Evolutionary conservation across 2,329 filamentous ascomycete genomes (phyloP), one percentile per base, ranked within the genome.

Genomic region (Lecanicillium sp.): DNA sequence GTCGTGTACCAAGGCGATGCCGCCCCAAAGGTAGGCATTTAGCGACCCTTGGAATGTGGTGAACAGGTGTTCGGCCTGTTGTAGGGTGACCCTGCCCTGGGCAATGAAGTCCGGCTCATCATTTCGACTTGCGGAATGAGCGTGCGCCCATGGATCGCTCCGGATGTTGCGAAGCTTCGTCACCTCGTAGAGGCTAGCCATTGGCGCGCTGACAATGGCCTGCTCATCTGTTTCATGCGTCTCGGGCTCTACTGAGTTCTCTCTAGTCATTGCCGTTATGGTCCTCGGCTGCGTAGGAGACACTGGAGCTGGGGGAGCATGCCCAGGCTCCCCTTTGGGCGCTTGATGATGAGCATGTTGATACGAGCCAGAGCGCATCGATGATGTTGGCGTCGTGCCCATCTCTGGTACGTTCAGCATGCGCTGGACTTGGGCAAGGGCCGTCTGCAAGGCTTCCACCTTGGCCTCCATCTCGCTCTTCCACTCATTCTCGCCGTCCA

Each of bases 401-500:
- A 6, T 18, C 5, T 30, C 37, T 14, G 39, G 41, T 25, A 50
- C 29, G 29, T 44, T 46, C 31, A 58, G 32, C 1, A 46, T 36
- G 6, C 44, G 44, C 25, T 55, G 52, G 4, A 57, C 43, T 17
- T 58, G 49, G 5, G 46, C 40, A 35, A 58, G 19, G 25, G 55
- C 51, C 10, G 50, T 39, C 27, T 51, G 53, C 3, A 58, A 46
- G 4, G 40, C 42, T 20, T 49, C 45, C 17, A 57, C 46, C 41
- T 56, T 49, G 15, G 39, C 39, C 33, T 58, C 54, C 42, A 58
- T 56, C 30, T 45, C 45, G 22, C 39, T 46, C 43, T 54, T 56
- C 58, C 58, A 72, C 63, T 66, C 58, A 45, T 67, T 63, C 55
- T 73, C 71, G 37, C 71, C 69, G 33, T 74, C 69, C 15, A 74